Percentiles rank a stretch among this genome's conserved stretches.
Conservation (phyloP, 257 asterid genomes). For the Cordia subcordata region DNA sequence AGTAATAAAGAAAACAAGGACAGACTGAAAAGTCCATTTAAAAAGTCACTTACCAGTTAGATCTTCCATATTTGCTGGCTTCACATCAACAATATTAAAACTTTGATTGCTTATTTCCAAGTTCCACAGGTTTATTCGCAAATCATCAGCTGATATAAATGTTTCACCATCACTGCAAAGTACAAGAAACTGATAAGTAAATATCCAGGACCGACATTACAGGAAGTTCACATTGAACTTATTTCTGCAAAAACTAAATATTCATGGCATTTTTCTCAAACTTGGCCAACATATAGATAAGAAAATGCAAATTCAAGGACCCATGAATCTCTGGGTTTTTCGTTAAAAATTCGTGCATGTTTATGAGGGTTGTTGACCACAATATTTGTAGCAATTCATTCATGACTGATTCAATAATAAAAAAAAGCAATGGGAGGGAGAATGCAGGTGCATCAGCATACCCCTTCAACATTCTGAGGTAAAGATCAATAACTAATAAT, state of each 20-base stretch:
- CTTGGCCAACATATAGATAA: too few relatives aligned
- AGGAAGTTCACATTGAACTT: background rate
- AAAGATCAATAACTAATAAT: too few relatives aligned
- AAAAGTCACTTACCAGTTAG: conserved; percentile 52
- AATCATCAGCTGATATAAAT: conserved; percentile 90
- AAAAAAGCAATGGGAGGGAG: too few relatives aligned
- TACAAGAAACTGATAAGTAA: conserved; percentile 11
- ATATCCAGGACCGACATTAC: background rate
- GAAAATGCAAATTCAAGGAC: too few relatives aligned
- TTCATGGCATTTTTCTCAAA: too few relatives aligned
- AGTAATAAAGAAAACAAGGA: background rate
- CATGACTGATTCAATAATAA: too few relatives aligned
- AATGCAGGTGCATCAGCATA: too few relatives aligned
- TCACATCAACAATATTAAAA: conserved; percentile 86
- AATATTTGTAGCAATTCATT: too few relatives aligned
- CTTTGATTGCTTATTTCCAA: conserved; percentile 86
- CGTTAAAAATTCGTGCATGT: too few relatives aligned
- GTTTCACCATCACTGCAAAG: conserved; percentile 81
- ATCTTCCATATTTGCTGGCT: conserved; percentile 91
- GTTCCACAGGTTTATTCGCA: conserved; percentile 86
- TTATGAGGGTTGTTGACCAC: too few relatives aligned
- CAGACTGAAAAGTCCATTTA: background rate
- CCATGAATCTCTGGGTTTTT: too few relatives aligned
- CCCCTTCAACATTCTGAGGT: background rate
- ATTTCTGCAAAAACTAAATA: too few relatives aligned